Base-by-base conservation (phyloP, 495 filamentous ascomycete genomes). In the Parachaetomium inaequale region DNA sequence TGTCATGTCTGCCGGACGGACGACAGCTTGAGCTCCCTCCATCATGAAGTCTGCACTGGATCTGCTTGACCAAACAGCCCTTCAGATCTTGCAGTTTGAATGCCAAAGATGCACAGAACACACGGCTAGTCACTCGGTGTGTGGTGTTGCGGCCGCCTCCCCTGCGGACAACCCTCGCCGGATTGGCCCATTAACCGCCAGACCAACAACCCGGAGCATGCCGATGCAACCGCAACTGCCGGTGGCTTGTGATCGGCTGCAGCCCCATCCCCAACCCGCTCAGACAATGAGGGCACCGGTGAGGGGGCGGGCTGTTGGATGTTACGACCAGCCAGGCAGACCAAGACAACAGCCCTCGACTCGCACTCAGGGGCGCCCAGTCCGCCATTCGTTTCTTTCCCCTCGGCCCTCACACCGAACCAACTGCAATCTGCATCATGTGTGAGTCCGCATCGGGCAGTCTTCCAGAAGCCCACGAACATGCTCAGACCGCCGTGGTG, bases 171-270 rank as follows among this genome's bases (percentile, higher is more conserved):
- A 5, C 19, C 23, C 2, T 23, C 10, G 12, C 19, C 19, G 55
- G 55, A 58, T 58, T 58, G 55, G 55, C 11, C 42, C 26, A 47
- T 49, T 58, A 58, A 10, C 42, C 55, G 55, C 55, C 55, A 32
- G n/a, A 21, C 40, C 3, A 12, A 25, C 25, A 26, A 32, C 10
- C 31, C 52, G 52, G 28, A 34, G 23, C 36, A 43, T 55, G 53
- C 23, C 53, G 15, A 17, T 40, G 21, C 53, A 15, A 19, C 34
- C n/a, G 40, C 40, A 38, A 55, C 53, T 42, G 53, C 53, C 36
- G 53, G 53, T 42, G 53, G 34, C 34, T 55, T 55, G 34, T 55
- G 53, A 55, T 43, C 29, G 21, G 7, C 52, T 40, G 21, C 52
- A 38, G 14, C 50, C 12, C 25, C 49, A 32, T 52, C 28, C 49